Percentiles rank a stretch among this genome's conserved stretches.
These are phyloP conservation scores for Notholithocarpus densiflorus DNA, from an alignment of 306 rosid species.

Conservation along the genomic window DNA sequence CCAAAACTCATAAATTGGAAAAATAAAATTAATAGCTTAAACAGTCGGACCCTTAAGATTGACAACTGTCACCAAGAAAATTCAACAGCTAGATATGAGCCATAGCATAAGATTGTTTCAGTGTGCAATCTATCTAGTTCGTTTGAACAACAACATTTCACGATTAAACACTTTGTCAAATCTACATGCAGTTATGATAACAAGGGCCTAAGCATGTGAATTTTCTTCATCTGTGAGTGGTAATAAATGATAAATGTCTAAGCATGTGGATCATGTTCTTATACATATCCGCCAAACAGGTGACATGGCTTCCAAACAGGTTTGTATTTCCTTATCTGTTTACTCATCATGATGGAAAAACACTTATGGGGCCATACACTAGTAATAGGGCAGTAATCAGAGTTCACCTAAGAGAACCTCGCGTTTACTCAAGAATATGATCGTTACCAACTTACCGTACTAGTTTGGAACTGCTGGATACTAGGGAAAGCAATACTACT, in stretches of 20 bases:
- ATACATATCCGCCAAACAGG: not conserved
- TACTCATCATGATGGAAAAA: not conserved
- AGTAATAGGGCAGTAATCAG: not conserved
- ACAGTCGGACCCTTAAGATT: not conserved
- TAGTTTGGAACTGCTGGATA: conserved; percentile 39
- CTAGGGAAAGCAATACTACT: conserved; percentile 24
- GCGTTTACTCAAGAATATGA: not conserved
- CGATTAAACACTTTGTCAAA: not conserved
- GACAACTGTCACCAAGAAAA: not conserved
- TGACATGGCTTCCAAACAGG: not conserved
- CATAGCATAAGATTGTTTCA: not conserved
- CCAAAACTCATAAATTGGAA: not conserved
- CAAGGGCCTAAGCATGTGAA: not conserved
- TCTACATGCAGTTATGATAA: not conserved
- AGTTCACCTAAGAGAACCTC: not conserved
- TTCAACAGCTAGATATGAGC: not conserved
- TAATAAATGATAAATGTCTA: no score
- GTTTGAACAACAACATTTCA: not conserved
- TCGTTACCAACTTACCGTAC: conserved; percentile 25
- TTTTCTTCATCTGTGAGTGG: not conserved
- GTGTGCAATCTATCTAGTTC: not conserved
- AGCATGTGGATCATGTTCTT: no score
- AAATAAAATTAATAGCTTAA: not conserved
- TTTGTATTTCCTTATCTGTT: not conserved
- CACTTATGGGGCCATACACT: not conserved